Conservation (phyloP, 2,329 filamentous ascomycete species). For the Penicillium digitatum region DNA sequence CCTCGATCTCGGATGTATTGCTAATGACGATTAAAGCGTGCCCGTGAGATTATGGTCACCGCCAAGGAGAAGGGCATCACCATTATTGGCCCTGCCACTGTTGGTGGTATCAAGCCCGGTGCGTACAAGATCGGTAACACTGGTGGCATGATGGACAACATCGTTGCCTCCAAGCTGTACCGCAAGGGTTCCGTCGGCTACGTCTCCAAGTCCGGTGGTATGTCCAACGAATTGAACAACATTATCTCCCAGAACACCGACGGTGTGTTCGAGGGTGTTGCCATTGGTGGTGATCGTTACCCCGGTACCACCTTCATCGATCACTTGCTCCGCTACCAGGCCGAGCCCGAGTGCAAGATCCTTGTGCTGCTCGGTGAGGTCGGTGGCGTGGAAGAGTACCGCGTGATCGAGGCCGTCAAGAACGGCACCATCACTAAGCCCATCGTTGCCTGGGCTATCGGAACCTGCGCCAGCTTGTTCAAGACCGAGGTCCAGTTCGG, state of each 20-base stretch:
- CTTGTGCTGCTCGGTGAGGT: slow-evolving; percentile 94
- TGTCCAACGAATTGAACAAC: slow-evolving; percentile 99
- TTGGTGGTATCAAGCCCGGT: slow-evolving; percentile 98
- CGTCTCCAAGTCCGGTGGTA: slow-evolving; percentile 99
- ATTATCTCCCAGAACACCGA: slow-evolving; percentile 95
- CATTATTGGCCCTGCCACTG: slow-evolving; percentile 96
- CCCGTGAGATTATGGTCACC: slow-evolving; percentile 94
- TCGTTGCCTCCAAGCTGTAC: slow-evolving; percentile 99
- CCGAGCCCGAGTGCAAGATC: slow-evolving; percentile 97
- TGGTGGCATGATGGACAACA: slow-evolving; percentile 99
- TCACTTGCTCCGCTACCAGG: slow-evolving; percentile 93
- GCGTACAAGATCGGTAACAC: slow-evolving; percentile 99
- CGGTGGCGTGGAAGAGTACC: slow-evolving; percentile 99
- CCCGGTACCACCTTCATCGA: slow-evolving; percentile 99
- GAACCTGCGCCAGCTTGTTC: slow-evolving; percentile 99
- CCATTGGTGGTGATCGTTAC: slow-evolving; percentile 98
- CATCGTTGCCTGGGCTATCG: slow-evolving; percentile 98
- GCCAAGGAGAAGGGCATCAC: slow-evolving; percentile 98
- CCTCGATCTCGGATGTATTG: background rate
- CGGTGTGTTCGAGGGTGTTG: slow-evolving; percentile 98
- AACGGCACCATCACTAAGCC: slow-evolving; percentile 93
- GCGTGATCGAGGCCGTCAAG: slow-evolving; percentile 97
- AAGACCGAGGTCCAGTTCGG: slow-evolving; percentile 99
- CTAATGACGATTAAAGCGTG: slow-evolving; percentile 57
- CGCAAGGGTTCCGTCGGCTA: slow-evolving; percentile 98